Conservation (phyloP, 805 yeast species). For the Starmerella riodocensis region DNA sequence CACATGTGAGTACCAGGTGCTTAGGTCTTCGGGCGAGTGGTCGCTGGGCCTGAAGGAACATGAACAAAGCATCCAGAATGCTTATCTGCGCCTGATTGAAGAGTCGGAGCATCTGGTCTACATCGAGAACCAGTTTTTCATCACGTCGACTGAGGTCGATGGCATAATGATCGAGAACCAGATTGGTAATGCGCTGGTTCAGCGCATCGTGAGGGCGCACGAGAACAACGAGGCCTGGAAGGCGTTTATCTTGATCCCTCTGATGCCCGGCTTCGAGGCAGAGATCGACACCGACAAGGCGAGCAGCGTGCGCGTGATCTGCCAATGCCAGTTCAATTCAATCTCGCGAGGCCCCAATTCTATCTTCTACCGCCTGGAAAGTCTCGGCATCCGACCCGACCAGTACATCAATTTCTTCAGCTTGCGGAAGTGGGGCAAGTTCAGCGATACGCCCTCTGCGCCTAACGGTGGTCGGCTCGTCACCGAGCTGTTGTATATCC, state of each 20-base stretch:
- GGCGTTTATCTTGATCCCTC: conserved; percentile 81
- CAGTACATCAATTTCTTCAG: conserved; percentile 87
- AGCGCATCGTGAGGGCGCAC: conserved; percentile 81
- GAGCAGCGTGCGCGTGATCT: conserved; percentile 84
- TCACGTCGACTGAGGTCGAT: conserved; percentile 68
- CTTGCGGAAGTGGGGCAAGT: conserved; percentile 86
- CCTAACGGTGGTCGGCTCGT: conserved; percentile 36
- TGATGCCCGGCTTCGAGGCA: conserved; percentile 95
- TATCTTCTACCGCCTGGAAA: conserved; percentile 67
- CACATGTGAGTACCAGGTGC: conserved; percentile 78
- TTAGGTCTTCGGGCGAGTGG: conserved; percentile 89
- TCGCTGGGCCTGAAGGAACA: conserved; percentile 74
- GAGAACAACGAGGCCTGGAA: conserved; percentile 68
- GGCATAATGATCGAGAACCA: conserved; percentile 74
- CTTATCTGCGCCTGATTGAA: conserved; percentile 80
- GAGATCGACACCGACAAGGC: conserved; percentile 90
- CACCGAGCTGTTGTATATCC: conserved; percentile 87
- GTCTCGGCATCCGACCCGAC: conserved; percentile 71
- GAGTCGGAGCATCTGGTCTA: conserved; percentile 85
- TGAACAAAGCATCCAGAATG: conserved; percentile 85
- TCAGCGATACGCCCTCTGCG: conserved; percentile 38
- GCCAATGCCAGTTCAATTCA: conserved; percentile 91
- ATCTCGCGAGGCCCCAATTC: conserved; percentile 83
- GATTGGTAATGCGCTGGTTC: conserved; percentile 96
- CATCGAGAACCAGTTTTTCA: conserved; percentile 89